A percentile compares a stretch with the other conserved stretches of the same genome.
Conservation (phyloP, 306 rosid species). For the Spatholobus suberectus region DNA sequence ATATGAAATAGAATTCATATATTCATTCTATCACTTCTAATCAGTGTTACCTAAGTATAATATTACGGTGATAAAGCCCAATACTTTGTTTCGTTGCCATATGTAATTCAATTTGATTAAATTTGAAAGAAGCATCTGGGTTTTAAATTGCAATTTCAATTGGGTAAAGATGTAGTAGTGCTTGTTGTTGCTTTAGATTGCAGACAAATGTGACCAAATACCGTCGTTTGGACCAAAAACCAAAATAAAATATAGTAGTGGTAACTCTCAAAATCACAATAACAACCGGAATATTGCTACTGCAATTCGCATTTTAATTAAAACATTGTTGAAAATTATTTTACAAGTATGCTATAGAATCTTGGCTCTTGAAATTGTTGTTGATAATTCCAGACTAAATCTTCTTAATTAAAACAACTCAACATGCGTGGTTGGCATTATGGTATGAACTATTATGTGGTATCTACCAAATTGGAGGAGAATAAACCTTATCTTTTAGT, state of each 20-base stretch:
- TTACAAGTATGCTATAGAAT: neutral
- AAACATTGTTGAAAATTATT: neutral
- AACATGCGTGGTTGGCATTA: neutral
- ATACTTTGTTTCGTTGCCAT: neutral
- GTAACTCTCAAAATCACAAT: neutral
- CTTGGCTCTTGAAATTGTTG: neutral
- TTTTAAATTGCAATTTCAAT: neutral
- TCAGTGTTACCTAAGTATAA: neutral
- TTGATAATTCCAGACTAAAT: neutral
- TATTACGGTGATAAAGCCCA: neutral
- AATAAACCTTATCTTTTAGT: neutral
- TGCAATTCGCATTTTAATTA: neutral
- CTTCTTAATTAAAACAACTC: neutral
- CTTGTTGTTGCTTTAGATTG: neutral
- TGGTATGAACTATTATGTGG: neutral
- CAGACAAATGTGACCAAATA: neutral
- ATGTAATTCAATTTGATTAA: neutral
- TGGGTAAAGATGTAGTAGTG: neutral
- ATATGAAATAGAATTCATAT: too few species aligned
- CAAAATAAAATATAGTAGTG: neutral
- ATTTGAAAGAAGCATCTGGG: neutral
- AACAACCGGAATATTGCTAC: neutral
- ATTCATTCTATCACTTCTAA: neutral
- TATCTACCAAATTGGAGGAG: neutral
- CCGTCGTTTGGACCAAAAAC: neutral